Percentiles rank a stretch among this genome's conserved stretches.
Conservation (phyloP, 176 grass and related monocot species). For the Aegilops tauschii region DNA sequence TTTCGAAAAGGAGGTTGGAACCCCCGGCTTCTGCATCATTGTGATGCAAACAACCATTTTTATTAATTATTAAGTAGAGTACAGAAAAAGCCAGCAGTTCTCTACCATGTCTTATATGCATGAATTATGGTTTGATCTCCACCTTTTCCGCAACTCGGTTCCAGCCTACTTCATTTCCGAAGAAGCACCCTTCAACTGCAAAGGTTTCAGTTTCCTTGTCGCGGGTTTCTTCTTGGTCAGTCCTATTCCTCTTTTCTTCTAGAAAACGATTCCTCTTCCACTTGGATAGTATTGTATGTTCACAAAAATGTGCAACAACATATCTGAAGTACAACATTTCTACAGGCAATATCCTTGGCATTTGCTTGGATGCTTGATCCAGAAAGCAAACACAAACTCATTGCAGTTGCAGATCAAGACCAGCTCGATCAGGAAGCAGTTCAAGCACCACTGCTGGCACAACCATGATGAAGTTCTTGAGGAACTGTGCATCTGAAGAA, state of each 20-base stretch:
- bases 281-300: background rate
- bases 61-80: no score
- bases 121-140: background rate
- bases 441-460: slow-evolving; percentile 39
- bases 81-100: no score
- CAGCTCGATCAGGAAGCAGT: slow-evolving; percentile 19
- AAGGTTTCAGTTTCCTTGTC: slow-evolving; percentile 80
- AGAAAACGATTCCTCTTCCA: background rate
- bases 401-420: background rate
- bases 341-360: slow-evolving; percentile 58
- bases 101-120: background rate
- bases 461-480: slow-evolving; percentile 9
- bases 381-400: slow-evolving; percentile 18
- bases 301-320: background rate
- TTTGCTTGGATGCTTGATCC: slow-evolving; percentile 58
- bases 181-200: slow-evolving; percentile 61
- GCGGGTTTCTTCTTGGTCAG: slow-evolving; percentile 68
- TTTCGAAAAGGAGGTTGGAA: no score
- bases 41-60: no score
- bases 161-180: slow-evolving; percentile 82
- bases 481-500: background rate
- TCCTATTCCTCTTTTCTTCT: background rate
- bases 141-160: background rate
- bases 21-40: no score
- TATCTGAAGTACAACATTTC: slow-evolving; percentile 1